Evolutionary conservation across 2,329 filamentous ascomycete species (phyloP).

Genomic region (Stagonosporopsis tanaceti): DNA sequence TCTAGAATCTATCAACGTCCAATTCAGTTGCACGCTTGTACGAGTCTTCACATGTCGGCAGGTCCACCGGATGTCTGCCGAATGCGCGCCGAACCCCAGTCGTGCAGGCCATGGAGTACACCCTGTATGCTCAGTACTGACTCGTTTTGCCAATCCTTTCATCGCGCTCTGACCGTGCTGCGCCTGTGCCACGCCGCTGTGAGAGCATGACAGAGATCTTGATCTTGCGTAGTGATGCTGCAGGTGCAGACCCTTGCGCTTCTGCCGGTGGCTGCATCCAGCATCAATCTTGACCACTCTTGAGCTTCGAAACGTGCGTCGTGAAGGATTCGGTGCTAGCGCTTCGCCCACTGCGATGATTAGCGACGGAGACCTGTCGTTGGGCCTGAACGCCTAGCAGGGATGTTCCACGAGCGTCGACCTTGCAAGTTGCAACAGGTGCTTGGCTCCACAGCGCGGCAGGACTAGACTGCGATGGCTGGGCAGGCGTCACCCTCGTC

Average conservation of each 20-base stretch:
- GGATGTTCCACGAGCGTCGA: conserved; percentile 11
- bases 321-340: conserved; percentile 6
- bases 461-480: conserved; percentile 14
- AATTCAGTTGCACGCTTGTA: conserved; percentile 3
- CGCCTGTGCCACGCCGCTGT: conserved; percentile 2
- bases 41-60: conserved; percentile 8
- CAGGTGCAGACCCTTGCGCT: conserved; percentile 4
- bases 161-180: conserved; percentile 6
- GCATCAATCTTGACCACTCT: conserved; percentile 1
- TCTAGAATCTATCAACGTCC: conserved; percentile 4
- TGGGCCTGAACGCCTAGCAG: conserved; percentile 6
- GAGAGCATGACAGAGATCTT: neutral
- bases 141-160: neutral
- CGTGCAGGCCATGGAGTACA: neutral
- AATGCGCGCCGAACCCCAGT: neutral
- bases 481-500: conserved; percentile 22
- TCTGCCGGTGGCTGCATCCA: conserved; percentile 11
- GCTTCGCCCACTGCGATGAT: neutral
- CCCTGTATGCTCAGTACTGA: neutral
- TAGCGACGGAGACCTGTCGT: conserved; percentile 15
- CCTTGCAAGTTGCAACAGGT: conserved; percentile 6
- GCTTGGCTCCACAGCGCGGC: conserved; percentile 10
- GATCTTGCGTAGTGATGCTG: conserved; percentile 1
- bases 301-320: conserved; percentile 14
- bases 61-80: conserved; percentile 9